Conservation (phyloP, 1,139 yeast genomes). For the Zygosaccharomyces pseudobailii region DNA sequence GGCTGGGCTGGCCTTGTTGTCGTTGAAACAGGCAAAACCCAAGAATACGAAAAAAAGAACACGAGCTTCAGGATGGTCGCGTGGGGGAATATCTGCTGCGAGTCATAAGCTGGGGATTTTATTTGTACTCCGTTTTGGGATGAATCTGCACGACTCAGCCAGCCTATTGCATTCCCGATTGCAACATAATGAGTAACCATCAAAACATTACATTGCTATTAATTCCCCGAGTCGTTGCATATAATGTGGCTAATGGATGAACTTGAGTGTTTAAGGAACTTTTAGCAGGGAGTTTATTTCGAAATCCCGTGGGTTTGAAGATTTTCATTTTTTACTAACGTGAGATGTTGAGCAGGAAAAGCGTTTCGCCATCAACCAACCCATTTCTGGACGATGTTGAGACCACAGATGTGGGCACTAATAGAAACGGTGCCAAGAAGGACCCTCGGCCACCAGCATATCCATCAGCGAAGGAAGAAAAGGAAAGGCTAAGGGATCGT, state of each 20-base stretch:
- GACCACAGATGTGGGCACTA: constrained; percentile 4
- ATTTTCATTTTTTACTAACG: constrained; percentile 16
- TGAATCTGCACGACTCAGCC: background rate
- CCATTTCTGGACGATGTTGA: constrained; percentile 30
- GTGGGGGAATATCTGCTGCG: background rate
- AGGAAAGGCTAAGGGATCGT: constrained; percentile 31
- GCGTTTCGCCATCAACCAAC: constrained; percentile 25
- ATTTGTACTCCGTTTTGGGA: constrained; percentile 1
- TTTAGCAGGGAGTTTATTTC: background rate
- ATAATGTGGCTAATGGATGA: background rate
- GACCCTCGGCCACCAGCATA: constrained; percentile 12
- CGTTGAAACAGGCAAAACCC: background rate
- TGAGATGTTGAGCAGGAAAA: constrained; percentile 26
- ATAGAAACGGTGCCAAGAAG: background rate
- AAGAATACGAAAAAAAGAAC: background rate
- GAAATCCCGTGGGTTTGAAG: background rate
- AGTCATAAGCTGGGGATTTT: background rate
- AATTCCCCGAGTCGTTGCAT: background rate
- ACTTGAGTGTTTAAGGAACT: background rate
- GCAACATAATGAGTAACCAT: constrained; percentile 6
- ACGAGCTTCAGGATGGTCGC: background rate
- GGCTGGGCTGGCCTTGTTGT: background rate
- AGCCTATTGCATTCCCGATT: background rate
- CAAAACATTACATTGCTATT: background rate
- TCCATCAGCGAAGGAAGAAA: constrained; percentile 35